phyloP scores from a whole-genome alignment of 2,329 filamentous ascomycete species.

The Tricladium varicosporioides region DNA sequence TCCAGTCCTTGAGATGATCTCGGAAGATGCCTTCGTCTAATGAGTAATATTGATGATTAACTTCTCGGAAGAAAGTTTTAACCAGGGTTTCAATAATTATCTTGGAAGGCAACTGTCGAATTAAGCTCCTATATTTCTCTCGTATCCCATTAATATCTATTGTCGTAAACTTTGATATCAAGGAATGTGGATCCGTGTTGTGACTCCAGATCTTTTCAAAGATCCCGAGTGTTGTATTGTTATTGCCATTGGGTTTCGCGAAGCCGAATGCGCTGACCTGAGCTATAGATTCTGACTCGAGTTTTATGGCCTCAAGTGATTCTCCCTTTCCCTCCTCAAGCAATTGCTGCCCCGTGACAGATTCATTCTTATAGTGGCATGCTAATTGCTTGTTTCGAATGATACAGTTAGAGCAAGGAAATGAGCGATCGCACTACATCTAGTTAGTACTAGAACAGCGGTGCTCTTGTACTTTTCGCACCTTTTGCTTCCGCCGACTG shows the following conservation, averaged over 20 bases:
- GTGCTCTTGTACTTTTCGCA: too few species aligned
- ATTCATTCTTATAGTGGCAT: constrained; percentile 54
- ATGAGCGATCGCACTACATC: constrained; percentile 54
- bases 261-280: constrained; percentile 48
- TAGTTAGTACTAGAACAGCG: too few species aligned
- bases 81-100: constrained; percentile 54
- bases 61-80: constrained; percentile 52
- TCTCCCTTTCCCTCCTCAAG: constrained; percentile 26
- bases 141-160: constrained; percentile 42
- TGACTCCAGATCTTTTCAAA: constrained; percentile 53
- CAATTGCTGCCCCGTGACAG: constrained; percentile 31
- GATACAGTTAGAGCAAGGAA: constrained; percentile 59
- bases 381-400: constrained; percentile 53
- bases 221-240: constrained; percentile 53
- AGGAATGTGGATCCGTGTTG: constrained; percentile 31
- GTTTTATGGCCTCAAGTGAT: constrained; percentile 18
- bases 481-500: too few species aligned
- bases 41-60: constrained; percentile 58
- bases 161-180: constrained; percentile 26
- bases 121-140: constrained; percentile 57
- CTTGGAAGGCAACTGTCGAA: constrained; percentile 56
- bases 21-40: constrained; percentile 54
- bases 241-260: constrained; percentile 45
- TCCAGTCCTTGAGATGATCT: constrained; percentile 53
- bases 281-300: constrained; percentile 26